These are phyloP conservation scores for Blumeria graminis DNA, from an alignment of 2,329 filamentous ascomycete species.

Conservation along the genomic window DNA sequence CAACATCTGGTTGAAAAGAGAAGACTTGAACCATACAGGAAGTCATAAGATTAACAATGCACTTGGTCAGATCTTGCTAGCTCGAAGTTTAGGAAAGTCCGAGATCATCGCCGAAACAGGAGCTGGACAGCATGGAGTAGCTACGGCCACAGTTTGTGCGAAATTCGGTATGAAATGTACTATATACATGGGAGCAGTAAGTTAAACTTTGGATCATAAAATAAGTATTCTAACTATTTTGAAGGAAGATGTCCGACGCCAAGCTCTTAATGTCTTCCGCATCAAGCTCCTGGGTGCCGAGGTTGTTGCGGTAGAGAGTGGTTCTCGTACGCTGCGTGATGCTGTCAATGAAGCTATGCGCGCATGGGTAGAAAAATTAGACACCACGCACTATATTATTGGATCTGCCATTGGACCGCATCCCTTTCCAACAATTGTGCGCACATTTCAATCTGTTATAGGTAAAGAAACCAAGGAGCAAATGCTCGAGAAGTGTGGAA, in stretches of 20 bases:
- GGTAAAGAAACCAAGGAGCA: constrained; percentile 85
- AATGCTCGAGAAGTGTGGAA: constrained; percentile 62
- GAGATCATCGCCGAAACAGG: constrained; percentile 96
- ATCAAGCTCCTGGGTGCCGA: constrained; percentile 89
- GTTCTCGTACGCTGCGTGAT: constrained; percentile 58
- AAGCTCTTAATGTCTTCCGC: constrained; percentile 93
- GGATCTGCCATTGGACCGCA: constrained; percentile 93
- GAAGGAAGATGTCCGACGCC: constrained; percentile 71
- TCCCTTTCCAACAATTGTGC: constrained; percentile 90
- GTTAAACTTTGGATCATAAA: constrained; percentile 2
- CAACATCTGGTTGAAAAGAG: constrained; percentile 92
- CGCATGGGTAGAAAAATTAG: constrained; percentile 77
- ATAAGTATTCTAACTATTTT: constrained; percentile 3
- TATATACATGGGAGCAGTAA: constrained; percentile 75
- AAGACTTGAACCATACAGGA: constrained; percentile 93
- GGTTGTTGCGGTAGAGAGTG: constrained; percentile 80
- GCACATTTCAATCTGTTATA: constrained; percentile 93
- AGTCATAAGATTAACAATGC: constrained; percentile 99
- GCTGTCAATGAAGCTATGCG: constrained; percentile 91
- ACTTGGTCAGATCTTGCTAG: constrained; percentile 74
- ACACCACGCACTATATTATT: constrained; percentile 94
- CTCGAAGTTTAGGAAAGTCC: constrained; percentile 70
- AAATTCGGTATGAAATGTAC: constrained; percentile 98
- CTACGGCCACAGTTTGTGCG: constrained; percentile 88
- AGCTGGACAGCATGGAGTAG: constrained; percentile 91